Evolutionary conservation across 1,284 basidiomycete species (phyloP), one percentile per base, ranked within the genome.

Genomic region (Xerocomus nothofagi): DNA sequence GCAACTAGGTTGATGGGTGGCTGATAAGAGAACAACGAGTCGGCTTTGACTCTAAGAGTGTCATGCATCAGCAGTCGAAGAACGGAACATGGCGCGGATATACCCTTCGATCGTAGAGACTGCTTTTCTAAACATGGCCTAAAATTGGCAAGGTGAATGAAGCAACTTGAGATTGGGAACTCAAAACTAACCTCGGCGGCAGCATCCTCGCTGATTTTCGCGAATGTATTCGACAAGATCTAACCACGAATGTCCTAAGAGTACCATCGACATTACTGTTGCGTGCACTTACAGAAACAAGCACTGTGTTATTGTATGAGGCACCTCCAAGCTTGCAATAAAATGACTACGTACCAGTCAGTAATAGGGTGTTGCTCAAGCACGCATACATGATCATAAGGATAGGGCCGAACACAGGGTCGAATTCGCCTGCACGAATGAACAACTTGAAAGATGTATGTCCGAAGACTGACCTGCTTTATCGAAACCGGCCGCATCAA

Each of bases 171-270:
- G 15, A 32, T 2, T 8, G 3, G 3, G 23, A 40, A 46, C 9
- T 23, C n/a, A 10, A 51, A 26, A 24, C 44, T 21, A 59, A 89
- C 91, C 76, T 97, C 94, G 6, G 93, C 92, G 11, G 82, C 83
- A 17, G 94, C 94, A 70, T 97, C 94, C 58, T 91, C 87, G 55
- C 86, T 94, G 61, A 97, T 93, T 17, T 81, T 90, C 1, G 92
- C 84, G 67, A 97, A 98, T 0, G 94, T 98, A 66, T 97, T 91
- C 8, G 92, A 93, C 18, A 98, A 75, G 40, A 97, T 94, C 93
- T 86, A 74, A 58, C 39, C 67, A 39, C 10, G 2, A 62, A 26
- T 60, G 47, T 33, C 49, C 45, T 18, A 49, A 27, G 7, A 2
- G 6, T 18, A 32, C 18, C 9, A 38, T 18, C 17, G 14, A 30